Conservation (phyloP, 1,284 basidiomycete genomes). For the Phlebopus sp. region DNA sequence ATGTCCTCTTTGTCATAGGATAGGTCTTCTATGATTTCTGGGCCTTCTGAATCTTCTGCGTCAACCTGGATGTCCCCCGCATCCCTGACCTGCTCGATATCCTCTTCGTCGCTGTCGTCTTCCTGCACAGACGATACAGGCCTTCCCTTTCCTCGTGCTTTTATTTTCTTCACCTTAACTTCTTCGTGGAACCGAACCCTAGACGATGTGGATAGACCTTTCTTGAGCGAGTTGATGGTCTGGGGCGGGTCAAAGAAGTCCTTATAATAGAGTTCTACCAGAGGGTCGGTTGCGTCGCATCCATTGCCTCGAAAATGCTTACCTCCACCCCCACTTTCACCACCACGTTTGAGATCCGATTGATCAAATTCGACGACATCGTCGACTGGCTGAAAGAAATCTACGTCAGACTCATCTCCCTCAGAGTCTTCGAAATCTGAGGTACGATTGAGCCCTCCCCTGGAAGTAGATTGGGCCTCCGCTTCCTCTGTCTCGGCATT, state of each 20-base stretch:
- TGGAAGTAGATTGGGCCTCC: conserved; percentile 66
- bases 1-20: neutral
- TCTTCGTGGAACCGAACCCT: conserved; percentile 79
- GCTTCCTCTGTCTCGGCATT: conserved; percentile 83
- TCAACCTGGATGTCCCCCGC: conserved; percentile 36
- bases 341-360: conserved; percentile 39
- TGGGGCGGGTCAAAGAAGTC: conserved; percentile 72
- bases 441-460: conserved; percentile 58
- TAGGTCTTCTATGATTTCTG: conserved; percentile 26
- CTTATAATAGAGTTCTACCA: conserved; percentile 57
- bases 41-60: conserved; percentile 27
- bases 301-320: conserved; percentile 16
- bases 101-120: conserved; percentile 35
- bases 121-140: conserved; percentile 45
- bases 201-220: conserved; percentile 26
- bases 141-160: conserved; percentile 59
- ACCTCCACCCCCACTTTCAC: conserved; percentile 46
- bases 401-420: conserved; percentile 48
- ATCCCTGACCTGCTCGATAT: conserved; percentile 22
- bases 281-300: conserved; percentile 1
- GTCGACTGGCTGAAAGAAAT: conserved; percentile 70
- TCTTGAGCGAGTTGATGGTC: conserved; percentile 20
- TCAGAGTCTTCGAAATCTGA: conserved; percentile 52
- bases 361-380: conserved; percentile 38
- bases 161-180: conserved; percentile 78